A percentile compares a stretch with the other conserved stretches of the same genome.
Conservation (phyloP, 495 filamentous ascomycete species). For the Bacidia gigantensis region DNA sequence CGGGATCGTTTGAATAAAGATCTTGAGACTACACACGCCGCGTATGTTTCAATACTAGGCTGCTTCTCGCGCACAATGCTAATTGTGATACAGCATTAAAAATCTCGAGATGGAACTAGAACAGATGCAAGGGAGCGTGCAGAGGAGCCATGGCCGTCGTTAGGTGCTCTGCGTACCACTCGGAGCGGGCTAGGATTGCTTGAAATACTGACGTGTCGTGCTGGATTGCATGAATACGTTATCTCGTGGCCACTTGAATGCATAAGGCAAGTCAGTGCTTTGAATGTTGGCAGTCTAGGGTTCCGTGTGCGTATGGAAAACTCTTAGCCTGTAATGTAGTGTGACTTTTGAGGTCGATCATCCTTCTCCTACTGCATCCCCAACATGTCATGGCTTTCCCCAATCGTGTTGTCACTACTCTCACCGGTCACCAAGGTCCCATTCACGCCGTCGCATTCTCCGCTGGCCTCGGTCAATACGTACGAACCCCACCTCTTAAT, state of each 20-base stretch:
- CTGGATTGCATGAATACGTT: not conserved
- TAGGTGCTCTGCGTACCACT: no score
- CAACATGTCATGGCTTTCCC: constrained; percentile 16
- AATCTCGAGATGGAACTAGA: constrained; percentile 86
- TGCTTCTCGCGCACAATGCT: constrained; percentile 14
- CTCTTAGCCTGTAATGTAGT: not conserved
- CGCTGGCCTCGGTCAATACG: constrained; percentile 51
- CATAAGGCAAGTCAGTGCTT: no score
- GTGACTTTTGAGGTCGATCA: no score
- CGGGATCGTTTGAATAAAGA: constrained; percentile 98
- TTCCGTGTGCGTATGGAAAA: no score
- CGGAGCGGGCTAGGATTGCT: no score
- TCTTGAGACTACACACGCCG: constrained; percentile 89
- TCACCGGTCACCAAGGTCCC: constrained; percentile 37
- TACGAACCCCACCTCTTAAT: constrained; percentile 8
- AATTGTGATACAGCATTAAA: constrained; percentile 57
- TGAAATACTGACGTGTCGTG: not conserved
- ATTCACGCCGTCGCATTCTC: constrained; percentile 64
- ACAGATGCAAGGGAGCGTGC: constrained; percentile 78
- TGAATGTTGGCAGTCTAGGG: no score
- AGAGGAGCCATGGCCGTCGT: constrained; percentile 90
- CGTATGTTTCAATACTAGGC: constrained; percentile 31
- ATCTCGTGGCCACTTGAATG: not conserved
- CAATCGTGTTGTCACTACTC: constrained; percentile 12
- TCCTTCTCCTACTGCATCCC: not conserved